Conservation (phyloP, 306 rosid species). For the Betula pendula region DNA sequence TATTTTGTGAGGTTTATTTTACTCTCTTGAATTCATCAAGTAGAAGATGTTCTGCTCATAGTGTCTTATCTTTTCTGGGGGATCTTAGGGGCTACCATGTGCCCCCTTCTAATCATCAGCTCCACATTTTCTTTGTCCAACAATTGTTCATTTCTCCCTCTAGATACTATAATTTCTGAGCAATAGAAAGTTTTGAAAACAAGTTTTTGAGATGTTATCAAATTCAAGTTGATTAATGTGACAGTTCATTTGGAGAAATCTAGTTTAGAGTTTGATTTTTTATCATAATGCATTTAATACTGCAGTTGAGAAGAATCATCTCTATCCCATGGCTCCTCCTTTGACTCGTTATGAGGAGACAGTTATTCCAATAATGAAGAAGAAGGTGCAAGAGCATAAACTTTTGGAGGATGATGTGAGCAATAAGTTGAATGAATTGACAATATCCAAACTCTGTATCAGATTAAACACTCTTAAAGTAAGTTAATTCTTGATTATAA, state of each 20-base stretch:
- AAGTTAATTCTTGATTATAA: slow-evolving; percentile 18
- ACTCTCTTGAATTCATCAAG: neutral
- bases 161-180: neutral
- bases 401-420: slow-evolving; percentile 43
- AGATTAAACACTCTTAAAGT: slow-evolving; percentile 58
- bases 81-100: neutral
- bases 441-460: slow-evolving; percentile 48
- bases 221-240: neutral
- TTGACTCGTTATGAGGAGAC: slow-evolving; percentile 54
- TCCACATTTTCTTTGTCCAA: neutral
- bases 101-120: neutral
- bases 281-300: slow-evolving; percentile 5
- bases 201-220: neutral
- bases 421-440: slow-evolving; percentile 43
- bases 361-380: slow-evolving; percentile 36
- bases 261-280: neutral
- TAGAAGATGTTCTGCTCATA: neutral
- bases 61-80: neutral
- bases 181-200: neutral
- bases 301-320: slow-evolving; percentile 59
- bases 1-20: neutral
- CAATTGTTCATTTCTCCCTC: neutral
- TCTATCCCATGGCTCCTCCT: slow-evolving; percentile 53
- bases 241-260: neutral
- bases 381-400: slow-evolving; percentile 40